Conservation (phyloP, 345 rosid genomes). For the Anastatica hierochuntica region DNA sequence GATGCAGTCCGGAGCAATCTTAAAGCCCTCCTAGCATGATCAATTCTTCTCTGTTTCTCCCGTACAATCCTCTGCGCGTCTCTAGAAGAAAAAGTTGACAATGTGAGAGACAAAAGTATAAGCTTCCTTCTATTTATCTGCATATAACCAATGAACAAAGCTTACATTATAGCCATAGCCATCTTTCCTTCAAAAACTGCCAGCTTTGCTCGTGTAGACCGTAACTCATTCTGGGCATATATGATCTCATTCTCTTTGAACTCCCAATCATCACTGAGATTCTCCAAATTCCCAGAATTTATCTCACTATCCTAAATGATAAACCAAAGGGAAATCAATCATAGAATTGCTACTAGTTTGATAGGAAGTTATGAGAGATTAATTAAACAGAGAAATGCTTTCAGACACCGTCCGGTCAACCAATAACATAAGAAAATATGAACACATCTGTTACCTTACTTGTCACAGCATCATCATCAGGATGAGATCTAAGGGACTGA, state of each 20-base stretch:
- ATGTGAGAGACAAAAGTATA: background rate
- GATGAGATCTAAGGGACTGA: conserved; percentile 42
- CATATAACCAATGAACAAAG: background rate
- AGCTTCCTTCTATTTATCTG: background rate
- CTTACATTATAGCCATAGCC: conserved; percentile 69
- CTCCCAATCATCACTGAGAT: conserved; percentile 78
- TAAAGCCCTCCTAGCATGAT: conserved; percentile 54
- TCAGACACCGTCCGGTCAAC: too few relatives aligned
- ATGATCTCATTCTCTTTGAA: conserved; percentile 74
- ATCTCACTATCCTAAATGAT: conserved; percentile 14
- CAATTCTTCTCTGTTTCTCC: conserved; percentile 63
- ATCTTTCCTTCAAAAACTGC: conserved; percentile 86
- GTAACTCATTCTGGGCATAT: conserved; percentile 51
- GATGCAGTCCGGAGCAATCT: conserved; percentile 52
- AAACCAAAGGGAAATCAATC: conserved; percentile 1
- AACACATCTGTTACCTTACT: conserved; percentile 31
- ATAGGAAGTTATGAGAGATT: background rate
- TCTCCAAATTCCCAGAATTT: conserved; percentile 29
- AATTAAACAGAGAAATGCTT: background rate
- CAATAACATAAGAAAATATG: background rate
- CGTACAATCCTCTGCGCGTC: conserved; percentile 61
- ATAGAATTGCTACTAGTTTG: conserved; percentile 4
- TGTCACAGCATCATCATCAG: conserved; percentile 28
- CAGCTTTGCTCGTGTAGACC: conserved; percentile 73
- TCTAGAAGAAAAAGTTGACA: conserved; percentile 29